Evolutionary conservation across 345 rosid species (phyloP), one percentile per base, ranked within the genome.

Genomic region (Camelina hispida): DNA sequence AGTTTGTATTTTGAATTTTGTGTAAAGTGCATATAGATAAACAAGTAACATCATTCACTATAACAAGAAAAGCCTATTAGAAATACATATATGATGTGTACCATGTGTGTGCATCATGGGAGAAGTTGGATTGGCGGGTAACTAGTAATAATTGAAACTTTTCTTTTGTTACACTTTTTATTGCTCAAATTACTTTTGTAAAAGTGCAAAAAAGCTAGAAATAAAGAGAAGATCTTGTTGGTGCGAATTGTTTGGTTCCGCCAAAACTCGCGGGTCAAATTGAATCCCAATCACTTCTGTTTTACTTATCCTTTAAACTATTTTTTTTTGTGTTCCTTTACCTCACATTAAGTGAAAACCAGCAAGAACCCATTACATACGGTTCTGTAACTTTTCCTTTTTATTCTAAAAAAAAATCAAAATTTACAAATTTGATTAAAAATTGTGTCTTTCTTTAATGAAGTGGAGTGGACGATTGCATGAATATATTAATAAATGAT

Each of bases 201-300:
- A 78, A 77, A 77, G 68, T 57, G 62, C 60, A 65, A 43, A 71
- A 77, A 78, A 72, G 63, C 60, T 71, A 64, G 40, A 34, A 56
- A 56, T 62, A 69, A 62, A 76, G 66, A 69, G 79, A 69, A 71
- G 77, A 77, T 77, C 34, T 77, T 71, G 80, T 57, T 77, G 76
- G 77, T 65, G 68, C 55, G 9, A 77, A 38, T 30, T 77, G 72
- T 56, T 77, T 65, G 68, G 81, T 71, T 77, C 50, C 20, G 62
- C 81, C 81, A 78, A 71, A 78, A 78, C 81, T 77, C 56, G 76
- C 77, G 77, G 76, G 77, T 50, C 72, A 65, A 78, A 78, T 65
- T 77, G 37, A 61, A 58, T 66, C 67, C 71, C 62, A 50, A 30
- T 65, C 68, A 77, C 60, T 62, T 70, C 15, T 55, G 3, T 63